A percentile compares a stretch with the other conserved stretches of the same genome.
These are phyloP conservation scores for Pseudogymnoascus sp. DNA, from an alignment of 2,329 filamentous ascomycete species.

Conservation along the genomic window DNA sequence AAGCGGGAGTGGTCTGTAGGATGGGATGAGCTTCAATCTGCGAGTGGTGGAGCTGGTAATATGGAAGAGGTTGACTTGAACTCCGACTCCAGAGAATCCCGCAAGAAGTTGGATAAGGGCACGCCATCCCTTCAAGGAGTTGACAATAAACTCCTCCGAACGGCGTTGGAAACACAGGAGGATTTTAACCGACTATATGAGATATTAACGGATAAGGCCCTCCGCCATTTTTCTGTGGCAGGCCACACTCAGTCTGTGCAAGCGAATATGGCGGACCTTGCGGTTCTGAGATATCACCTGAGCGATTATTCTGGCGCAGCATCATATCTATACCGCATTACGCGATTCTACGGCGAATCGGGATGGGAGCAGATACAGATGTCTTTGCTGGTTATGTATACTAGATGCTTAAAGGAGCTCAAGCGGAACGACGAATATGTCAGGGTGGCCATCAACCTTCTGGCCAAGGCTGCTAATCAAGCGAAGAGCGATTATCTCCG, in stretches of 20 bases:
- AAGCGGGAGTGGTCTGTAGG: slow-evolving; percentile 67
- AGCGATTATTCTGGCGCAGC: slow-evolving; percentile 67
- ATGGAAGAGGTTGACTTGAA: slow-evolving; percentile 53
- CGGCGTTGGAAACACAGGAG: slow-evolving; percentile 51
- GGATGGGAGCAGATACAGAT: slow-evolving; percentile 75
- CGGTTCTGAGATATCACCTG: slow-evolving; percentile 70
- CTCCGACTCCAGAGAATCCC: slow-evolving; percentile 28
- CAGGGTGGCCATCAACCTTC: slow-evolving; percentile 62
- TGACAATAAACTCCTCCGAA: slow-evolving; percentile 47
- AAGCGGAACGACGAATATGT: slow-evolving; percentile 72
- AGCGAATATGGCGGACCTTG: slow-evolving; percentile 73
- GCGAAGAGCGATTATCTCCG: slow-evolving; percentile 41
- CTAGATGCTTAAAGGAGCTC: slow-evolving; percentile 70
- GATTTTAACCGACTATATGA: slow-evolving; percentile 63
- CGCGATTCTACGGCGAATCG: slow-evolving; percentile 68
- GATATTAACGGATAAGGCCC: slow-evolving; percentile 72
- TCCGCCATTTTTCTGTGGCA: slow-evolving; percentile 74
- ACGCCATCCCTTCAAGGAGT: slow-evolving; percentile 37
- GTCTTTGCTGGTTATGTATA: slow-evolving; percentile 78
- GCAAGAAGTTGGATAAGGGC: slow-evolving; percentile 2
- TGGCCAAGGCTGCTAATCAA: slow-evolving; percentile 56
- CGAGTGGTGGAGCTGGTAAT: slow-evolving; percentile 12
- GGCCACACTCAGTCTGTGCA: slow-evolving; percentile 71
- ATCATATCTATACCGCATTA: slow-evolving; percentile 68
- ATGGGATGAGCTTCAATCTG: slow-evolving; percentile 49